Evolutionary conservation across 2,329 filamentous ascomycete genomes (phyloP).

Genomic region (Fusarium lyarnte): DNA sequence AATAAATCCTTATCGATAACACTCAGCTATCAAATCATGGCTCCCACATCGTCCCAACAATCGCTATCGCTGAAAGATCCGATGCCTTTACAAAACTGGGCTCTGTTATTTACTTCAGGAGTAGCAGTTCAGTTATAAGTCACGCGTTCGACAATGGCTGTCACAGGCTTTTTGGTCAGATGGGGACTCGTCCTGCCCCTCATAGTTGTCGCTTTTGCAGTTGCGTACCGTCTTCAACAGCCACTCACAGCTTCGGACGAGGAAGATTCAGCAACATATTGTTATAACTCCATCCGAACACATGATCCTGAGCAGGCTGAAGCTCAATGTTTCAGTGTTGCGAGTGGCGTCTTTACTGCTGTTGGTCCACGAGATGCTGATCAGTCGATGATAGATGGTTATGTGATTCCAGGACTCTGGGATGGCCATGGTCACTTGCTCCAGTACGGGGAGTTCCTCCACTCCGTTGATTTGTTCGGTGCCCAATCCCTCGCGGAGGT

Average conservation of each 20-base stretch:
- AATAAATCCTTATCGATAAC: constrained; percentile 35
- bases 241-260: constrained; percentile 23
- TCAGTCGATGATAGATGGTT: constrained; percentile 50
- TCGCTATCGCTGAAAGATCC: background rate
- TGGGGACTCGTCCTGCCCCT: constrained; percentile 47
- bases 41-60: constrained; percentile 3
- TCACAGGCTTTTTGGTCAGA: constrained; percentile 26
- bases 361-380: constrained; percentile 53
- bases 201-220: constrained; percentile 47
- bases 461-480: constrained; percentile 72
- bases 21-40: constrained; percentile 8
- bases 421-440: constrained; percentile 76
- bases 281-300: constrained; percentile 53
- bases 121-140: background rate
- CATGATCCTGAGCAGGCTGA: constrained; percentile 48
- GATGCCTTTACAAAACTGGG: background rate
- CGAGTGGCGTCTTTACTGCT: constrained; percentile 59
- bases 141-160: constrained; percentile 15
- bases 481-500: constrained; percentile 65
- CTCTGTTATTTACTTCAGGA: background rate
- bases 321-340: constrained; percentile 66
- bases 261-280: constrained; percentile 44
- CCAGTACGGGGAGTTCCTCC: constrained; percentile 73
- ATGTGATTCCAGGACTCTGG: constrained; percentile 74
- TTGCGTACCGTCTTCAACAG: constrained; percentile 45